phyloP scores from a whole-genome alignment of 768 basidiomycete genomes.

The Botryobasidium botryosum region DNA sequence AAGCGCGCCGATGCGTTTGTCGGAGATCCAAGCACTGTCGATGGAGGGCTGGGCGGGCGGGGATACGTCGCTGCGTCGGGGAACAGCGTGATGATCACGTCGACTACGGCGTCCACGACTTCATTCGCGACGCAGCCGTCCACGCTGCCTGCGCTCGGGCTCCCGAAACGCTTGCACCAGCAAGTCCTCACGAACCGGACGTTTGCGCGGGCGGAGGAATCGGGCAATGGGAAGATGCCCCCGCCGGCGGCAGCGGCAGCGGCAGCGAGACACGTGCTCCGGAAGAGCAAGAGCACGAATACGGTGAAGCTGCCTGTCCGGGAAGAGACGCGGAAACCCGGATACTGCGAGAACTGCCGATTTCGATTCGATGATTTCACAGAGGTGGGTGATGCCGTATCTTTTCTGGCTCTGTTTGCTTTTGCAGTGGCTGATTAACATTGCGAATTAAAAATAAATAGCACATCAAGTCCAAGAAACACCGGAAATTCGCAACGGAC shows the following conservation, averaged over 20 bases:
- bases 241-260: not conserved
- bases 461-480: constrained; percentile 59
- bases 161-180: constrained; percentile 14
- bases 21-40: too few relatives aligned
- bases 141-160: constrained; percentile 37
- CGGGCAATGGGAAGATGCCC: not conserved
- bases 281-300: constrained; percentile 49
- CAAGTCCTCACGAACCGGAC: constrained; percentile 54
- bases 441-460: constrained; percentile 20
- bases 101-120: constrained; percentile 58
- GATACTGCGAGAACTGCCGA: constrained; percentile 96
- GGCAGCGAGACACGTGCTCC: constrained; percentile 23
- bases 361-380: constrained; percentile 78
- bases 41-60: constrained; percentile 2
- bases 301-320: constrained; percentile 58
- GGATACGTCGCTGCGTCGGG: constrained; percentile 84
- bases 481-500: constrained; percentile 67
- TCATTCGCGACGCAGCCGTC: constrained; percentile 23
- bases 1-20: too few relatives aligned
- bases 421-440: constrained; percentile 3
- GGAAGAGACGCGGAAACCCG: constrained; percentile 79
- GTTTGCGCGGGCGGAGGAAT: constrained; percentile 19
- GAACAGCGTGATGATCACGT: constrained; percentile 86
- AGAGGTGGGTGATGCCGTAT: constrained; percentile 31
- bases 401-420: not conserved